phyloP scores from a whole-genome alignment of 495 filamentous ascomycete genomes.

The Friedmanniomyces simplex region DNA sequence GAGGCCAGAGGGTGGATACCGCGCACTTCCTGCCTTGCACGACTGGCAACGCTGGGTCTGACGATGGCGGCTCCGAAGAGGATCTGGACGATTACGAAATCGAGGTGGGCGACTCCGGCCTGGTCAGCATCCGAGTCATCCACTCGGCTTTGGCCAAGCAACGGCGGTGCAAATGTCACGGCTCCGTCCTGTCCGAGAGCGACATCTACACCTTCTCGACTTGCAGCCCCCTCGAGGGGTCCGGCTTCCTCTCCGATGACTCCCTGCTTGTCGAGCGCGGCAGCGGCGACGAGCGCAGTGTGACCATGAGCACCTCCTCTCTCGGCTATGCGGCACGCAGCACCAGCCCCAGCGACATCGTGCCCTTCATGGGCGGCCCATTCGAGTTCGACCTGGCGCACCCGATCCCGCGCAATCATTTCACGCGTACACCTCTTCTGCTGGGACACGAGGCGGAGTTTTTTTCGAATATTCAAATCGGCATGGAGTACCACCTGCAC shows the following conservation, averaged over 20 bases:
- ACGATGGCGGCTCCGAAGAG: neutral
- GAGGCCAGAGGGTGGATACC: neutral
- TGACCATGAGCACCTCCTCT: neutral
- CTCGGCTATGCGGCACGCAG: neutral
- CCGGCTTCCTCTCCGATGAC: neutral
- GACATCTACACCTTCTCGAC: too few relatives aligned
- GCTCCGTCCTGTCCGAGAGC: neutral
- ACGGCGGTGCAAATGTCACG: neutral
- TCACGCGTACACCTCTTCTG: constrained; percentile 64
- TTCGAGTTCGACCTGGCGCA: neutral
- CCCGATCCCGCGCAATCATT: neutral
- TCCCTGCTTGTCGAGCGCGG: neutral
- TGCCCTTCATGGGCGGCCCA: neutral
- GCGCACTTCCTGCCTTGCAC: too few relatives aligned
- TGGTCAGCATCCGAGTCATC: neutral
- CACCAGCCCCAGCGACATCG: neutral
- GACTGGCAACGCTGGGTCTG: neutral
- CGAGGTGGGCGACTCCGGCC: neutral
- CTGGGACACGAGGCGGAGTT: neutral
- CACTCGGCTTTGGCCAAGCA: neutral
- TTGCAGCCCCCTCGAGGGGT: neutral
- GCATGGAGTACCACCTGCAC: neutral
- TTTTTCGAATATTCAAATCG: neutral
- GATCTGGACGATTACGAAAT: neutral
- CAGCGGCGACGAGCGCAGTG: neutral